Evolutionary conservation across 1,284 basidiomycete species (phyloP).

Genomic region (Thecaphora thlaspeos): DNA sequence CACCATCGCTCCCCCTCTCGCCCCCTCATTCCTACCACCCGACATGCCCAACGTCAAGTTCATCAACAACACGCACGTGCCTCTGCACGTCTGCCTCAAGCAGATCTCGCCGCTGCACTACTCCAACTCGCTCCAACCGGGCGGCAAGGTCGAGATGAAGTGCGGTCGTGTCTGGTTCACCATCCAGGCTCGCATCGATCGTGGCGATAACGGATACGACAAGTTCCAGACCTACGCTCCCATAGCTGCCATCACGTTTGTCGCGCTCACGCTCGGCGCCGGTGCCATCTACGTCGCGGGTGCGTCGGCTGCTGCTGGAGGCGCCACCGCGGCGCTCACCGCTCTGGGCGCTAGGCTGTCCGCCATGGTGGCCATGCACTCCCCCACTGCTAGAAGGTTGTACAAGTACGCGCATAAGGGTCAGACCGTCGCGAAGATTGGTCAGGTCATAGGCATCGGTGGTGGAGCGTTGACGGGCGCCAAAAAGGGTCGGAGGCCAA

Average conservation of each 20-base stretch:
- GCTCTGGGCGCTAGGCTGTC: conserved; percentile 31
- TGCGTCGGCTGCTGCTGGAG: conserved; percentile 34
- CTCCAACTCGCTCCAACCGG: conserved; percentile 38
- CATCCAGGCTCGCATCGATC: conserved; percentile 41
- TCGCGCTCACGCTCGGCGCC: conserved; percentile 32
- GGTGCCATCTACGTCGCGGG: conserved; percentile 48
- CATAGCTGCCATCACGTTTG: conserved; percentile 40
- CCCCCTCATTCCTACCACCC: too few species aligned
- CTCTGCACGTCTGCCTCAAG: conserved; percentile 44
- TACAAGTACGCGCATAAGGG: conserved; percentile 42
- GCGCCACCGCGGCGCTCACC: conserved; percentile 28
- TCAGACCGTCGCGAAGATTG: conserved; percentile 39
- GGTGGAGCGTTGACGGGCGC: conserved; percentile 13
- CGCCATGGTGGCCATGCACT: conserved; percentile 30
- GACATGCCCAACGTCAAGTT: conserved; percentile 41
- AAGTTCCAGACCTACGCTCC: conserved; percentile 42
- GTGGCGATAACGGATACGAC: conserved; percentile 40
- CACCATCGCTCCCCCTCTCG: too few species aligned
- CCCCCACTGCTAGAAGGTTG: conserved; percentile 35
- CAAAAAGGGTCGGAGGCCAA: background rate
- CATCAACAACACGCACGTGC: conserved; percentile 47
- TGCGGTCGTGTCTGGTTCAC: conserved; percentile 47
- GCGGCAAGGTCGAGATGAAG: conserved; percentile 27
- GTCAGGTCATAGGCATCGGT: conserved; percentile 45
- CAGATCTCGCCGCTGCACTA: conserved; percentile 49